phyloP scores from a whole-genome alignment of 345 rosid species.

The Hypericum androsaemum region DNA sequence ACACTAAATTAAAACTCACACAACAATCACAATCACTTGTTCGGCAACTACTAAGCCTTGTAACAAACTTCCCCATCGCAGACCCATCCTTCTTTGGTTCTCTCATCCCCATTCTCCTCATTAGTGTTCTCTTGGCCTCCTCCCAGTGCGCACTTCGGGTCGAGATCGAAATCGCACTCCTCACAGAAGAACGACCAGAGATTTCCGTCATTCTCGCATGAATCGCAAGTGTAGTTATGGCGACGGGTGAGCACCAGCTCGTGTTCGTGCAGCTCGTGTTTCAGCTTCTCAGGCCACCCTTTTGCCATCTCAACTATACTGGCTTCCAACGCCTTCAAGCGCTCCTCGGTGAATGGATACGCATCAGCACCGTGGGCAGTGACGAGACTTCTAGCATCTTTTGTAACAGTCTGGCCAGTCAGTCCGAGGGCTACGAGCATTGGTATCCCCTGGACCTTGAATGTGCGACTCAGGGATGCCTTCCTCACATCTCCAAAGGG shows the following conservation, averaged over 20 bases:
- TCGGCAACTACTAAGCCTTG: no score
- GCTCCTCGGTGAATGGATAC: constrained; percentile 59
- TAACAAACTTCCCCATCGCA: constrained; percentile 11
- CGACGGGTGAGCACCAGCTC: constrained; percentile 43
- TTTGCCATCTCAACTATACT: constrained; percentile 1
- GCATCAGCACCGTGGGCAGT: constrained; percentile 40
- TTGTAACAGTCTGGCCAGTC: constrained; percentile 37
- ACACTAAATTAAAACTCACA: no score
- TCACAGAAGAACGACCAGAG: constrained; percentile 47
- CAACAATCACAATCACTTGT: no score
- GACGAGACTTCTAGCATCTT: constrained; percentile 35
- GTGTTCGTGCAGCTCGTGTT: constrained; percentile 51
- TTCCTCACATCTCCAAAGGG: constrained; percentile 59
- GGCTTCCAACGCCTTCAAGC: constrained; percentile 32
- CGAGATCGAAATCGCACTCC: constrained; percentile 62
- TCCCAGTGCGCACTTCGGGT: constrained; percentile 43
- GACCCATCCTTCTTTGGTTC: constrained; percentile 6
- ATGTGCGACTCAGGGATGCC: constrained; percentile 27
- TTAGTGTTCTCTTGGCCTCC: constrained; percentile 12
- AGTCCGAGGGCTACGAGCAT: constrained; percentile 43
- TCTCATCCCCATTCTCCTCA: constrained; percentile 8
- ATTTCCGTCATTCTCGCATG: constrained; percentile 30
- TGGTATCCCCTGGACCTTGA: constrained; percentile 51
- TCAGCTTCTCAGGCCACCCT: constrained; percentile 24
- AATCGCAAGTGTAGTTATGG: constrained; percentile 25